phyloP scores from a whole-genome alignment of 2,329 filamentous ascomycete species.

The Fusarium sp. region DNA sequence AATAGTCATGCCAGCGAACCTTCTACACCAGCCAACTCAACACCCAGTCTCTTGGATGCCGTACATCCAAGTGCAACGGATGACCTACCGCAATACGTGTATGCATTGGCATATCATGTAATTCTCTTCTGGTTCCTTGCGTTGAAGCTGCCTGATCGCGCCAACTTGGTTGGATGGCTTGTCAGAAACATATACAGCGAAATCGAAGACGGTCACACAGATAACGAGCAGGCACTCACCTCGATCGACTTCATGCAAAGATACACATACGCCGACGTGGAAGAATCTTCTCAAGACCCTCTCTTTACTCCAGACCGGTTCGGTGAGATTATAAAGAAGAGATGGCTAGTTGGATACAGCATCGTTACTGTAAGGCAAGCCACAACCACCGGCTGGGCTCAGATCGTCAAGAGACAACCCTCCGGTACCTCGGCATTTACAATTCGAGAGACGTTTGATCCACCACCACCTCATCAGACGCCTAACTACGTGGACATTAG shows the following conservation, averaged over 20 bases:
- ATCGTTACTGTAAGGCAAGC: slow-evolving; percentile 82
- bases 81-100: slow-evolving; percentile 92
- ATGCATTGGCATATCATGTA: slow-evolving; percentile 92
- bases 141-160: slow-evolving; percentile 84
- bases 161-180: slow-evolving; percentile 90
- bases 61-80: slow-evolving; percentile 62
- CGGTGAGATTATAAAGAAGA: slow-evolving; percentile 74
- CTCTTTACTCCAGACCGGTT: slow-evolving; percentile 75
- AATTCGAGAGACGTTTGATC: slow-evolving; percentile 70
- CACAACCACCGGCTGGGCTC: slow-evolving; percentile 74
- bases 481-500: slow-evolving; percentile 62
- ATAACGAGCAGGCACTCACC: slow-evolving; percentile 93
- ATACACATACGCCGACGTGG: slow-evolving; percentile 85
- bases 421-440: slow-evolving; percentile 74
- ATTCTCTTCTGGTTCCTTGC: slow-evolving; percentile 98
- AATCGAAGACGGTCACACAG: slow-evolving; percentile 75
- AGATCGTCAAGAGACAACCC: slow-evolving; percentile 78
- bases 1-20: slow-evolving; percentile 62
- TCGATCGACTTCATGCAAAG: slow-evolving; percentile 96
- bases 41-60: slow-evolving; percentile 36
- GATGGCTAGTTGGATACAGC: slow-evolving; percentile 80
- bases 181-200: slow-evolving; percentile 87
- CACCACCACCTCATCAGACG: slow-evolving; percentile 69
- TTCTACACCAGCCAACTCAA: slow-evolving; percentile 47
- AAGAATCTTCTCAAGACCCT: slow-evolving; percentile 77